phyloP scores from a whole-genome alignment of 768 basidiomycete species.

The Termitomyces sp. region DNA sequence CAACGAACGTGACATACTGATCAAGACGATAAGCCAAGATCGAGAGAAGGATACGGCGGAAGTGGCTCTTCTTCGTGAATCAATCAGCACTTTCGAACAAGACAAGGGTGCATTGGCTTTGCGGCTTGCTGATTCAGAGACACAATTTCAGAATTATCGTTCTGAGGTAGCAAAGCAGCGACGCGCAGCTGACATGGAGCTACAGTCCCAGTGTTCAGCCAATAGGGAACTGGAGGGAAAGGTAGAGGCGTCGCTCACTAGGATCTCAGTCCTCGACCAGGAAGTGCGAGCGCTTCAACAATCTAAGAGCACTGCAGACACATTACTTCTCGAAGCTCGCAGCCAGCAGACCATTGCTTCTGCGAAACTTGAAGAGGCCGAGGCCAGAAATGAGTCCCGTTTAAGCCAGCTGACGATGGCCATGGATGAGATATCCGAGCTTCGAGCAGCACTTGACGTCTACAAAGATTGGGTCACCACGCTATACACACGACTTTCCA shows the following conservation, averaged over 20 bases:
- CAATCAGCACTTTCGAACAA: constrained; percentile 9
- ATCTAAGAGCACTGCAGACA: constrained; percentile 1
- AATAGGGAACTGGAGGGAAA: not conserved
- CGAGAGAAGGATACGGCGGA: constrained; percentile 13
- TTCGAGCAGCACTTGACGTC: constrained; percentile 1
- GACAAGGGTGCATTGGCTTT: constrained; percentile 9
- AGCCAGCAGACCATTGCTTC: not conserved
- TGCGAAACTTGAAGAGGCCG: constrained; percentile 6
- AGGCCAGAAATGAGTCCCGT: constrained; percentile 9
- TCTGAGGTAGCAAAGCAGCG: not conserved
- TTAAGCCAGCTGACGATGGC: constrained; percentile 8
- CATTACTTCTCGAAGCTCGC: constrained; percentile 1
- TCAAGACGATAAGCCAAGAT: constrained; percentile 14
- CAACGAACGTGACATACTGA: constrained; percentile 15
- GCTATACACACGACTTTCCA: constrained; percentile 4
- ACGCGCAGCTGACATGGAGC: not conserved
- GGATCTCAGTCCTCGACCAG: constrained; percentile 5
- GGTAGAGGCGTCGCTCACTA: constrained; percentile 1
- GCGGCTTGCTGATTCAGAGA: constrained; percentile 12
- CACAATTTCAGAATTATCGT: constrained; percentile 3
- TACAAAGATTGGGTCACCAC: constrained; percentile 7
- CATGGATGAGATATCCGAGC: constrained; percentile 7
- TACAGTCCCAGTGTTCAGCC: constrained; percentile 2
- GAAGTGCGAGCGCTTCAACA: not conserved
- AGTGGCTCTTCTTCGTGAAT: constrained; percentile 16